Percentiles rank a stretch among this genome's conserved stretches.
phyloP scores from a whole-genome alignment of 352 stramenopile genomes.

The Phytophthora niederhauseri region DNA sequence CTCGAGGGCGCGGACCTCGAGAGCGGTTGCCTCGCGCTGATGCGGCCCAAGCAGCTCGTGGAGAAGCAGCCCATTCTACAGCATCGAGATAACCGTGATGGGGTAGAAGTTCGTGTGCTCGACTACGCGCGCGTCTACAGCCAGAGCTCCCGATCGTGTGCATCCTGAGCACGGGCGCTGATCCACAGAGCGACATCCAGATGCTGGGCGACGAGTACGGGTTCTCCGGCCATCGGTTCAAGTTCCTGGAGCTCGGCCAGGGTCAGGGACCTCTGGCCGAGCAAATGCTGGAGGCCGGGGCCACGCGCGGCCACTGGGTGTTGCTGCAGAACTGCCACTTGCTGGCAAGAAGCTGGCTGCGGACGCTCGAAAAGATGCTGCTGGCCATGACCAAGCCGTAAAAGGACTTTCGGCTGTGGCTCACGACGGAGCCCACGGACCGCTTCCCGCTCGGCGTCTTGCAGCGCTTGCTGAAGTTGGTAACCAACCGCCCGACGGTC shows the following conservation, averaged over 20 bases:
- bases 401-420: constrained; percentile 95
- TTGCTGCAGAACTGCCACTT: constrained; percentile 97
- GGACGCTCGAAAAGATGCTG: constrained; percentile 94
- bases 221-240: constrained; percentile 92
- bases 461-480: constrained; percentile 95
- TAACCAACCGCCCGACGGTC: constrained; percentile 95
- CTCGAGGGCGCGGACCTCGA: no score
- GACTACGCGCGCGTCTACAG: constrained; percentile 94
- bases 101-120: constrained; percentile 95
- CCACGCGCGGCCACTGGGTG: constrained; percentile 89
- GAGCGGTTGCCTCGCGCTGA: no score
- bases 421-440: constrained; percentile 96
- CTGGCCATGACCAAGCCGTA: constrained; percentile 92
- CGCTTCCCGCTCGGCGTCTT: constrained; percentile 96
- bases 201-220: constrained; percentile 92
- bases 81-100: constrained; percentile 90
- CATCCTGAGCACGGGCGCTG: constrained; percentile 93
- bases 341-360: constrained; percentile 93
- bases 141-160: constrained; percentile 95
- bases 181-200: constrained; percentile 96
- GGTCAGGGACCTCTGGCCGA: constrained; percentile 94
- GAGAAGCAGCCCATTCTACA: no score
- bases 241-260: constrained; percentile 94
- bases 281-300: constrained; percentile 93
- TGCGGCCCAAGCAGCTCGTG: no score